Percentiles rank a stretch among this genome's conserved stretches.
Evolutionary conservation across 2,329 filamentous ascomycete genomes (phyloP).

Genomic region (Claviceps purpurea): DNA sequence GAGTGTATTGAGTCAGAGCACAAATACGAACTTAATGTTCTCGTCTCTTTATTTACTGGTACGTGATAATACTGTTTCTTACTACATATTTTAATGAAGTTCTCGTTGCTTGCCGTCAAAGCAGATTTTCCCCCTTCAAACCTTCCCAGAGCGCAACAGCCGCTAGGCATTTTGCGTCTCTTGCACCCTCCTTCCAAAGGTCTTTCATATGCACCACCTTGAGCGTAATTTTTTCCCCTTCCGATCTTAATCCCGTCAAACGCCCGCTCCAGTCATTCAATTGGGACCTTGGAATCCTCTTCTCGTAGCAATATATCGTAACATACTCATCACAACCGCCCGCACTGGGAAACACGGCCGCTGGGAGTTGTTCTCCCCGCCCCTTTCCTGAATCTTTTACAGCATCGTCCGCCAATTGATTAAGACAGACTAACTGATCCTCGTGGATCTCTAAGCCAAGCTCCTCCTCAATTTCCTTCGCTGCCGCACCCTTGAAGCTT

Average conservation of each 20-base stretch:
- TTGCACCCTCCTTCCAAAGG: constrained; percentile 42
- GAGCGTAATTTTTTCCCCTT: constrained; percentile 49
- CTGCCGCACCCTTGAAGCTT: constrained; percentile 43
- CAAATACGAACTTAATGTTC: background rate
- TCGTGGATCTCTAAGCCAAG: constrained; percentile 38
- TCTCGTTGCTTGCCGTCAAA: constrained; percentile 12
- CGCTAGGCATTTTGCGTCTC: constrained; percentile 46
- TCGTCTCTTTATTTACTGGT: too few species aligned
- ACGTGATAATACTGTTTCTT: background rate
- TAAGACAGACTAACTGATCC: constrained; percentile 35
- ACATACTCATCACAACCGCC: constrained; percentile 50
- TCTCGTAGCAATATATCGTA: constrained; percentile 43
- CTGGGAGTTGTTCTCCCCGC: constrained; percentile 17
- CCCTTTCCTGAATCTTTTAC: constrained; percentile 17
- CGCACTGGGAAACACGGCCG: constrained; percentile 42
- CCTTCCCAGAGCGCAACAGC: constrained; percentile 47
- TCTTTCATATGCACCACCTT: constrained; percentile 43
- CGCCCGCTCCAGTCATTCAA: constrained; percentile 42
- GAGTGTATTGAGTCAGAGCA: background rate
- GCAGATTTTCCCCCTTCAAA: constrained; percentile 31
- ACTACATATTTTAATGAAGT: too few species aligned
- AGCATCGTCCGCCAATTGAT: constrained; percentile 29
- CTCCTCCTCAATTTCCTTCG: constrained; percentile 48
- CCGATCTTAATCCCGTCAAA: constrained; percentile 41
- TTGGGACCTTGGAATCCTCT: constrained; percentile 33